Evolutionary conservation across 176 grass and related monocot species (phyloP), one percentile per base, ranked within the genome.

Genomic region (Oryza glumipatula): DNA sequence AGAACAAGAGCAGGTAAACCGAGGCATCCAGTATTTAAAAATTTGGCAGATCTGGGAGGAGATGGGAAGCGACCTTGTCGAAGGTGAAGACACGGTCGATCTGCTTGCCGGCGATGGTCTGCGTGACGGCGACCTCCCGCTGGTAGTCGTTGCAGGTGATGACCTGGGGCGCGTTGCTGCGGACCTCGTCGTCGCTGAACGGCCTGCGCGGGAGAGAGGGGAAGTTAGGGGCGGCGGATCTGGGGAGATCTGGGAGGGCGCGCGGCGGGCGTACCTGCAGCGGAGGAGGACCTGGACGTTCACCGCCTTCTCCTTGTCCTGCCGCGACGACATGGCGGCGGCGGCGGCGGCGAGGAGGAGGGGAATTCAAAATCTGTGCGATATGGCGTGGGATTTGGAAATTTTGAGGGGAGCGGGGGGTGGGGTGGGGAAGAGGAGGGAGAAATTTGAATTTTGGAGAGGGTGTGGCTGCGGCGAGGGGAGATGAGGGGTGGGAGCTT

Each of bases 231-330:
- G 70, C 69, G 17, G 76, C 64, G 43, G 85, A 87, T 80, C 80
- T 86, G 74, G 30, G n/a, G 70, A 19, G 16, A 10, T 16, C 1
- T 12, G 49, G 13, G 47, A 49, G 21, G 8, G 43, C 30, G 30
- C 30, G 47, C 39, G 39, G 39, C 39, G 39, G 7, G n/a, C 49
- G 45, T 81, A 96, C 97, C 97, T 99, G 97, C 97, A 99, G 8
- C 97, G 89, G 73, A 99, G 90, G 72, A 99, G 89, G 24, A 96
- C 97, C 85, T 99, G 97, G 52, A 99, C 97, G 85, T 99, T 99
- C 14, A 99, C 97, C 33, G 94, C 76, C 90, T 99, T 99, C 73
- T 99, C 94, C 80, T 99, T 99, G 70, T 99, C 97, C 74, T 86
- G 90, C 84, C 97, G 91, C 84, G 97, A 96, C 69, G 88, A 89